A percentile compares a stretch with the other conserved stretches of the same genome.
phyloP scores from a whole-genome alignment of 2,329 filamentous ascomycete genomes.

The Emericellopsis atlantica region DNA sequence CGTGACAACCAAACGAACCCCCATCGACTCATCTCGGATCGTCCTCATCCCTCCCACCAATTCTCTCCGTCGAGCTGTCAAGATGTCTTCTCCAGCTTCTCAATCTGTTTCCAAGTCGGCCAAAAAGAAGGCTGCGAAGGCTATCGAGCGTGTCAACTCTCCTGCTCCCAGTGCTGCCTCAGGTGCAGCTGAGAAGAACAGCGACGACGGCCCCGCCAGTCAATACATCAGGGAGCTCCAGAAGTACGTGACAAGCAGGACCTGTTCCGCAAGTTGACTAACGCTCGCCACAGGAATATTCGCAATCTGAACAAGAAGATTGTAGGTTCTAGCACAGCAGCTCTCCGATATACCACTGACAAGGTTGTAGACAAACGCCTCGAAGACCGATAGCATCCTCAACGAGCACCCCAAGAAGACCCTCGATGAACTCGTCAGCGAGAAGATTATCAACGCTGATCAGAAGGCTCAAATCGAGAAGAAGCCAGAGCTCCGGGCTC shows the following conservation, averaged over 20 bases:
- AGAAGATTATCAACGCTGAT: conserved; percentile 67
- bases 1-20: too few relatives aligned
- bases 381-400: conserved; percentile 59
- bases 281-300: conserved; percentile 53
- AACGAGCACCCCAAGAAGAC: conserved; percentile 56
- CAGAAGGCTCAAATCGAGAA: conserved; percentile 67
- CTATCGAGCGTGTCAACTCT: conserved; percentile 37
- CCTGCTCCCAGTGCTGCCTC: conserved; percentile 35
- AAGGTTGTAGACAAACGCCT: conserved; percentile 45
- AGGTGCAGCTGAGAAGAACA: conserved; percentile 33
- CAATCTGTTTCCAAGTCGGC: conserved; percentile 52
- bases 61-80: neutral
- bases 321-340: conserved; percentile 38
- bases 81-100: conserved; percentile 52
- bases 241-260: conserved; percentile 51
- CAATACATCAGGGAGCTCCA: conserved; percentile 78
- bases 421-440: conserved; percentile 59
- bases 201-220: conserved; percentile 52
- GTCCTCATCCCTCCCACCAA: neutral
- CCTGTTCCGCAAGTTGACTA: neutral
- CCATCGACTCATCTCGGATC: too few relatives aligned
- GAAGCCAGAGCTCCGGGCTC: conserved; percentile 59
- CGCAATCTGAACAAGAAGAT: conserved; percentile 93
- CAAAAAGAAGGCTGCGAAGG: conserved; percentile 53
- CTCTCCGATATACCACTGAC: neutral